Percentiles rank a stretch among this genome's conserved stretches.
phyloP scores from a whole-genome alignment of 169 alveolate genomes.

The Fabrea salina region DNA sequence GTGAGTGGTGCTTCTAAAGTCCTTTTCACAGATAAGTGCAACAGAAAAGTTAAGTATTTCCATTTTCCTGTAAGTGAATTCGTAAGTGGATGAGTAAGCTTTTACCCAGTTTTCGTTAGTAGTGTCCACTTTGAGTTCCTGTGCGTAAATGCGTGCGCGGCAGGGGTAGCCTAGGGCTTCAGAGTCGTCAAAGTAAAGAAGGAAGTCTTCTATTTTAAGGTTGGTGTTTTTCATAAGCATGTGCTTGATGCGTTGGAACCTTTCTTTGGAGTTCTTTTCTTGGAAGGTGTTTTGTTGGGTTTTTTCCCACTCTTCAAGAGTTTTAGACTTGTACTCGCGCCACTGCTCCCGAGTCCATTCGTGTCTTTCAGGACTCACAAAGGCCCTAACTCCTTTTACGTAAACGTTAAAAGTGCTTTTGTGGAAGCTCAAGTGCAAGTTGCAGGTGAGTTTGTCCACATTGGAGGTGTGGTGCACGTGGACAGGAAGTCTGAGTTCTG shows the following conservation, averaged over 20 bases:
- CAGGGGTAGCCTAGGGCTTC: slow-evolving; percentile 12
- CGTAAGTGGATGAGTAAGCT: not conserved
- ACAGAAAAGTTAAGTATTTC: not conserved
- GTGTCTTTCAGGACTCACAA: not conserved
- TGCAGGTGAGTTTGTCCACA: not conserved
- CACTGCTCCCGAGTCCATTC: not conserved
- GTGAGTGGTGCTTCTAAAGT: not conserved
- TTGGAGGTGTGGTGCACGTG: not conserved
- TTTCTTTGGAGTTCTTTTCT: not conserved
- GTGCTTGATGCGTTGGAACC: not conserved
- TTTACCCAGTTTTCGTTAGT: slow-evolving; percentile 5
- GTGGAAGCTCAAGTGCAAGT: not conserved
- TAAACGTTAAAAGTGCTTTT: not conserved
- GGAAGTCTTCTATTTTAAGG: not conserved
- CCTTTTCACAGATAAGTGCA: not conserved
- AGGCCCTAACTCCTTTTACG: not conserved
- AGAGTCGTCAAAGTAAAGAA: not conserved
- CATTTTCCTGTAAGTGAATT: slow-evolving; percentile 9
- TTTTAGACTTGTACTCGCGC: not conserved
- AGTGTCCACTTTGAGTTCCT: not conserved
- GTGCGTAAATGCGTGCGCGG: not conserved
- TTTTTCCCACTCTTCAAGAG: slow-evolving; percentile 11
- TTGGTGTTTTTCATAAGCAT: slow-evolving; percentile 13
- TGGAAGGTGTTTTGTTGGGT: not conserved
- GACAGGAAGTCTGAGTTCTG: slow-evolving; percentile 21